A percentile compares a stretch with the other conserved stretches of the same genome.
These are phyloP conservation scores for Angophora floribunda DNA, from an alignment of 345 rosid species.

Conservation along the genomic window DNA sequence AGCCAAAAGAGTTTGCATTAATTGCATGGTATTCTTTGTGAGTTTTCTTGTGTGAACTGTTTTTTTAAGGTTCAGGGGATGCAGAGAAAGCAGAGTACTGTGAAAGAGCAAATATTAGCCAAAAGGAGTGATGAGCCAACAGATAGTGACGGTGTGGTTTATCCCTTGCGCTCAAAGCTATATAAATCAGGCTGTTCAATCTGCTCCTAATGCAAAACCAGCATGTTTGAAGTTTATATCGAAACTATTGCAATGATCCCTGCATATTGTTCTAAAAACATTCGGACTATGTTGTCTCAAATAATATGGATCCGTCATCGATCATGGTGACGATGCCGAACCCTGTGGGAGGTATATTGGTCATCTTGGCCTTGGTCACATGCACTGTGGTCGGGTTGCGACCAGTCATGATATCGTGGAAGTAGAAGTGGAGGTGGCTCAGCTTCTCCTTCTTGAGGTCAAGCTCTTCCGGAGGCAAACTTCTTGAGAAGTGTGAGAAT, in stretches of 20 bases:
- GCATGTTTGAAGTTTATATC: no score
- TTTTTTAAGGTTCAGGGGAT: no score
- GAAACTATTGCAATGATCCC: no score
- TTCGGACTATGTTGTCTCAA: no score
- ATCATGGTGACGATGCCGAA: not conserved
- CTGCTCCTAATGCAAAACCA: no score
- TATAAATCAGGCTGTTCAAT: no score
- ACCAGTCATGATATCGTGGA: not conserved
- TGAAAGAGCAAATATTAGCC: no score
- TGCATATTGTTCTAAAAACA: no score
- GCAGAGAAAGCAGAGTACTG: no score
- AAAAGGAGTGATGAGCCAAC: no score
- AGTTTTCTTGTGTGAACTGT: not conserved
- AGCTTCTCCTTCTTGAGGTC: not conserved
- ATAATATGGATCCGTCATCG: not conserved
- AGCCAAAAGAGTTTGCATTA: no score
- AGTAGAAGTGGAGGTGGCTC: not conserved
- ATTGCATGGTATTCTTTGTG: not conserved
- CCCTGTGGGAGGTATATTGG: not conserved
- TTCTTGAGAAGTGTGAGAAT: not conserved
- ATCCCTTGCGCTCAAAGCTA: no score
- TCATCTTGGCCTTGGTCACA: not conserved
- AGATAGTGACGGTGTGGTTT: not conserved
- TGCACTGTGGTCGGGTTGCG: fast-evolving
- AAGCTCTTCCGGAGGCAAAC: not conserved